Evolutionary conservation across 1,284 basidiomycete genomes (phyloP), one percentile per base, ranked within the genome.

Genomic region (Rhodotorula sp.): DNA sequence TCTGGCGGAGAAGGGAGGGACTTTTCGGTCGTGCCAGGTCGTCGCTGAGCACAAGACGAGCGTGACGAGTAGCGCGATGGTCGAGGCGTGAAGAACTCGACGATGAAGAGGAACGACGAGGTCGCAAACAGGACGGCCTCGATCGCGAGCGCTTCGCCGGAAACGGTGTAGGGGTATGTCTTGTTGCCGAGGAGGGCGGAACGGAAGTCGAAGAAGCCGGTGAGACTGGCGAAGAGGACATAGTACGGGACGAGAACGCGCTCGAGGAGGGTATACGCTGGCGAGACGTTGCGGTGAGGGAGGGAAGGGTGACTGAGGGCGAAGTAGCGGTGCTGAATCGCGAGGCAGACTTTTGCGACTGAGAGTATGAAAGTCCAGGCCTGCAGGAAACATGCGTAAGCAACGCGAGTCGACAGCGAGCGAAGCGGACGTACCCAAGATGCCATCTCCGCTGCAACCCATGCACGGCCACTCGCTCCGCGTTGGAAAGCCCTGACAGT

Each of bases 31-130:
- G 51, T 13, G 50, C 59, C 22, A 16, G 30, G 50, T 2, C 60
- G 24, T 4, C 13, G 2, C 28, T 47, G 11, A n/a, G 1, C 11
- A 28, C 26, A 24, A 28, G 48, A 8, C 24, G 68, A 64, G 37
- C 68, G 64, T 5, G 73, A 72, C 20, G 66, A 51, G 47, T 75
- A 77, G 10, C 67, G 66, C 1, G 76, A 74, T 0, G 72, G 69
- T 1, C 71, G 65, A 0, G 81, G 81, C 10, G 81, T 69, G 62
- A 76, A 76, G 61, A 81, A 67, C 46, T 83, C 78, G 10, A 79
- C 44, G 72, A 80, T 78, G 67, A 79, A 79, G 9, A 81, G 70
- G 7, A 77, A n/a, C 47, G 80, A 76, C 15, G 79, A 64, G 22
- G 76, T 64, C 20, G 70, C 63, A 24, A 80, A 76, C 16, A 76